Base-by-base conservation (phyloP, 1,284 basidiomycete genomes). In the Exobasidium cylindrosporum region DNA sequence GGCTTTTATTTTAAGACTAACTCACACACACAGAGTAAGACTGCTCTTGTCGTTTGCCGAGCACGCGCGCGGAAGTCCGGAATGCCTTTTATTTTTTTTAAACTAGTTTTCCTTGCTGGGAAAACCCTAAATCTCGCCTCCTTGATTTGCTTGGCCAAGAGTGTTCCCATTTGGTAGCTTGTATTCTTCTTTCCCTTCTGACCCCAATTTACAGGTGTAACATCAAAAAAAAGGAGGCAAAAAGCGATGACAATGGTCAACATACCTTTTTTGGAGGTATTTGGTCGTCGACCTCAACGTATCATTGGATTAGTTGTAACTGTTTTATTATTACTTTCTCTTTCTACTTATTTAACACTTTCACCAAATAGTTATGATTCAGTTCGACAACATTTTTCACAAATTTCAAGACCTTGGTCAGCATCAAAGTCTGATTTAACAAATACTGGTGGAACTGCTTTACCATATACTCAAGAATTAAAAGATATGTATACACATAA, bases 401-500 rank as follows among this genome's bases (percentile, higher is more conserved):
- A 60, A 21, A 52, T 68, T 45, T 58, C 63, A 30, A 47, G 35
- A 5, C 66, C 67, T 1, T 69, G 69, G 71, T 49, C 57, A 60
- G 13, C 7, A 28, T n/a, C 3, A 17, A 4, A 11, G 7, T 24
- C 23, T 7, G 14, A 57, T 10, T 40, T 58, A 6, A 35, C 64
- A 17, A 29, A 31, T 13, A 24, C 14, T 2, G 57, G 29, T 13
- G 49, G 47, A 21, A 24, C 31, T 17, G 54, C 52, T 5, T 29
- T 57, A 7, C 29, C 32, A 11, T 29, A 29, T 17, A 58, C 31
- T 21, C 29, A 61, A 40, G 43, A 46, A 11, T 61, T 74, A 0
- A 65, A 63, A 21, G 72, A 74, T 56, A 67, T 71, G 65, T 74
- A 74, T 63, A 74, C 68, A 21, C 69, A 71, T 59, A 66, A 66